A percentile compares a stretch with the other conserved stretches of the same genome.
Conservation (phyloP, 129 eudicot genomes). For the Arctium lappa region DNA sequence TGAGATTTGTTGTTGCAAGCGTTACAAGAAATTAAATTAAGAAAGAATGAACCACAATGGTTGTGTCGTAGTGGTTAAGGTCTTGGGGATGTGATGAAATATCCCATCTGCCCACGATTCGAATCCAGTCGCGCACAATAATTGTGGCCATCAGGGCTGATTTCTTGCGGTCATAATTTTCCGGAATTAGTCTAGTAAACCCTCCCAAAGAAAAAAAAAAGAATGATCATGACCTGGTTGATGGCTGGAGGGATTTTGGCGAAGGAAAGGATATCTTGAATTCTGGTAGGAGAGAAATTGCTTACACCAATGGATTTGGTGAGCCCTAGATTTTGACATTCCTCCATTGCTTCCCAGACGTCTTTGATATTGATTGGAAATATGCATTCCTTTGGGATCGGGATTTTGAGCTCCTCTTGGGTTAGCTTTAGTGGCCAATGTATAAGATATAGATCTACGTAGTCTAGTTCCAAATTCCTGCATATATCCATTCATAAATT, state of each 20-base stretch:
- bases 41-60: too few relatives aligned
- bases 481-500: background rate
- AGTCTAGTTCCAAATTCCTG: constrained; percentile 38
- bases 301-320: constrained; percentile 56
- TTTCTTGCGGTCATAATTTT: too few relatives aligned
- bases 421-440: constrained; percentile 42
- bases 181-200: too few relatives aligned
- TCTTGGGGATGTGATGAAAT: too few relatives aligned
- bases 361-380: constrained; percentile 40
- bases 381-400: constrained; percentile 33
- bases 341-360: constrained; percentile 61
- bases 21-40: too few relatives aligned
- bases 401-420: constrained; percentile 19
- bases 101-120: too few relatives aligned
- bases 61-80: too few relatives aligned
- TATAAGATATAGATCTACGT: constrained; percentile 50
- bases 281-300: constrained; percentile 40
- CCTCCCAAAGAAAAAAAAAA: too few relatives aligned
- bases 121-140: too few relatives aligned
- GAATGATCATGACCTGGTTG: constrained; percentile 33
- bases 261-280: constrained; percentile 40
- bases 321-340: constrained; percentile 45
- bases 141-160: too few relatives aligned
- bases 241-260: constrained; percentile 56
- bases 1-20: too few relatives aligned